Evolutionary conservation across 805 yeast species (phyloP).

Genomic region (Candida maris): DNA sequence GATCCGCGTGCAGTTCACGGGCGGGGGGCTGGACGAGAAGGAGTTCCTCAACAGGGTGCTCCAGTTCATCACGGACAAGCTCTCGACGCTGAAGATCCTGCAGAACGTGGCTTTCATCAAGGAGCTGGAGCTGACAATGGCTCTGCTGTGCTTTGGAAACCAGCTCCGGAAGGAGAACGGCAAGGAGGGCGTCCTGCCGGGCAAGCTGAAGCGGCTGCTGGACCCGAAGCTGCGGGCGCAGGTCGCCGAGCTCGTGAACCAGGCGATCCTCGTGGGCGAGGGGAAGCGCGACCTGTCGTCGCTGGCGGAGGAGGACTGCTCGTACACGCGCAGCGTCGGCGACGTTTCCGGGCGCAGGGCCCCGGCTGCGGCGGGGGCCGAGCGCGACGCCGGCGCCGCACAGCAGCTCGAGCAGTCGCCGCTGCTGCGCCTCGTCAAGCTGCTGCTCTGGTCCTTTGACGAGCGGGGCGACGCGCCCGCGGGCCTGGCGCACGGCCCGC

Average conservation of each 20-base stretch:
- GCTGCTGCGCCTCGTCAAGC: slow-evolving; percentile 24
- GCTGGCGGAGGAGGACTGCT: slow-evolving; percentile 10
- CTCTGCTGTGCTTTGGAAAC: slow-evolving; percentile 56
- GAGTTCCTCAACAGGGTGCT: slow-evolving; percentile 52
- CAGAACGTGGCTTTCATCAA: slow-evolving; percentile 53
- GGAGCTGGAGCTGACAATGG: slow-evolving; percentile 81
- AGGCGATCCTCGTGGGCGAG: slow-evolving; percentile 47
- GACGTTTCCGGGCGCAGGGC: slow-evolving; percentile 3
- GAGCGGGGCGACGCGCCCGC: slow-evolving; percentile 3
- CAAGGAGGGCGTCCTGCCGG: slow-evolving; percentile 43
- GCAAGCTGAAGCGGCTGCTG: slow-evolving; percentile 50
- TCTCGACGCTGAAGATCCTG: slow-evolving; percentile 28
- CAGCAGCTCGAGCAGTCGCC: slow-evolving; percentile 16
- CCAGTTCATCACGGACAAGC: slow-evolving; percentile 55
- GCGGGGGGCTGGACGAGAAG: slow-evolving; percentile 35
- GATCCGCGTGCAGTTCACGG: slow-evolving; percentile 52
- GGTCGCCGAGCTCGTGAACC: slow-evolving; percentile 69
- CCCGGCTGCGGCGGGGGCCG: slow-evolving; percentile 6
- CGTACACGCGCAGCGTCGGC: slow-evolving; percentile 8
- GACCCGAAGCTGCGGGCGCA: slow-evolving; percentile 58
- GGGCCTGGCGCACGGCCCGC: too few relatives aligned
- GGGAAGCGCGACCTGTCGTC: slow-evolving; percentile 20
- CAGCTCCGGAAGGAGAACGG: slow-evolving; percentile 15
- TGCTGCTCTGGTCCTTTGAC: slow-evolving; percentile 26
- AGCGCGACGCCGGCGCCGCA: background rate